Conservation (phyloP, 805 yeast genomes). For the Scheffersomyces lignosus region DNA sequence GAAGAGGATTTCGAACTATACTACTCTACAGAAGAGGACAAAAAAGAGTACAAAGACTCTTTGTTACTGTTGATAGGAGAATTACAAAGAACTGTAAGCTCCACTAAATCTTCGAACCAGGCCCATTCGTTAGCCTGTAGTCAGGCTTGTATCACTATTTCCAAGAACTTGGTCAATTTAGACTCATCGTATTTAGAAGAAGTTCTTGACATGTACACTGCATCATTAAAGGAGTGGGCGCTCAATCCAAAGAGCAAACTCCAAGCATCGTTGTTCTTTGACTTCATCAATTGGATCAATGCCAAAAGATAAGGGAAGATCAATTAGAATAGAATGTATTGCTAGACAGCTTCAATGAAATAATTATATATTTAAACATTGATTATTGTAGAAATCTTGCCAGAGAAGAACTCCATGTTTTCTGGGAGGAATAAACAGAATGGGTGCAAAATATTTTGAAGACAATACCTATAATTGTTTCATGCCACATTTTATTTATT, state of each 20-base stretch:
- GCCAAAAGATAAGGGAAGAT: constrained; percentile 38
- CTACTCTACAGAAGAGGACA: constrained; percentile 15
- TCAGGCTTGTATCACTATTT: constrained; percentile 63
- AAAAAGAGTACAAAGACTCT: constrained; percentile 14
- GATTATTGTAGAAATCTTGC: no score
- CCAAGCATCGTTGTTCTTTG: constrained; percentile 63
- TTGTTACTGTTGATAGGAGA: constrained; percentile 32
- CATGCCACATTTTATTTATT: no score
- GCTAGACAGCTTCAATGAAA: no score
- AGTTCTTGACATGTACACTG: constrained; percentile 57
- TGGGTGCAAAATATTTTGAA: no score
- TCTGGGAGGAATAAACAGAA: no score
- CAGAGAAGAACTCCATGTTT: no score
- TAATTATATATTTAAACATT: no score
- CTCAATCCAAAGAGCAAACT: constrained; percentile 44
- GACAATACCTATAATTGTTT: no score
- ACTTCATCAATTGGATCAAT: constrained; percentile 76
- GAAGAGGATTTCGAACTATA: constrained; percentile 16
- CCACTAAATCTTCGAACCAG: constrained; percentile 44
- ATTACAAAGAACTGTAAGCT: constrained; percentile 45
- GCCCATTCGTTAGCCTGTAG: constrained; percentile 58
- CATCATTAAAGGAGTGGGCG: constrained; percentile 63
- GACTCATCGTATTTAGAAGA: constrained; percentile 37
- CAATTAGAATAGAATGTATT: no score
- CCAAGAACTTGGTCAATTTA: constrained; percentile 50